Conservation (phyloP, 164 flowering plant species). For the Sedum album region DNA sequence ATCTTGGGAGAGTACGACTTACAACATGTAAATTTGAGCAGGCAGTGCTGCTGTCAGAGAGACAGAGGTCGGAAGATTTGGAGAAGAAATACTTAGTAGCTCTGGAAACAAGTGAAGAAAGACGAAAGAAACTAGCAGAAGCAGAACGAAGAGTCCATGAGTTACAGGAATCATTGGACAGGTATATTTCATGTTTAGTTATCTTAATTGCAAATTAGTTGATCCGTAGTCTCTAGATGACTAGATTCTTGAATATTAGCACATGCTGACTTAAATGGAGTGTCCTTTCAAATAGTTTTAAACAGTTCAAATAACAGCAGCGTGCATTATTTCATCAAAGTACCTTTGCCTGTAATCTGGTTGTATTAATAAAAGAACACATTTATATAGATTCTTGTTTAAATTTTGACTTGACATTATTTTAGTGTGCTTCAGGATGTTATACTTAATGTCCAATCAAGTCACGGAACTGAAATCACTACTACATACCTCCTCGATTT, state of each 20-base stretch:
- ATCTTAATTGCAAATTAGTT: neutral
- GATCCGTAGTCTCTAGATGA: neutral
- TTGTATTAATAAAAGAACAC: neutral
- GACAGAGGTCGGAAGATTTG: constrained; percentile 42
- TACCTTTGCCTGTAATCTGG: neutral
- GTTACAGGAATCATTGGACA: constrained; percentile 60
- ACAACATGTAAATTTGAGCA: constrained; percentile 15
- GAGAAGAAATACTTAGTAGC: constrained; percentile 44
- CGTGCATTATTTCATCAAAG: neutral
- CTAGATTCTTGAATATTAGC: neutral
- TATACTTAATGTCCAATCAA: constrained; percentile 21
- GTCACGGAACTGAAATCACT: constrained; percentile 59
- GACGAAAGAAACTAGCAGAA: constrained; percentile 52
- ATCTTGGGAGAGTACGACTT: neutral
- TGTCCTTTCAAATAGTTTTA: neutral
- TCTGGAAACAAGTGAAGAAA: constrained; percentile 43
- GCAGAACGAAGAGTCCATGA: constrained; percentile 58
- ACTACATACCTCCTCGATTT: constrained; percentile 32
- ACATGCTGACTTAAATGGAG: neutral
- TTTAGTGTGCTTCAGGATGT: constrained; percentile 72
- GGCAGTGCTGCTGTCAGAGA: constrained; percentile 48
- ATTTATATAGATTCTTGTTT: constrained; percentile 4
- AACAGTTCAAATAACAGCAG: neutral
- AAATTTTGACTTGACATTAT: constrained; percentile 29
- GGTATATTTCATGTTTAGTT: constrained; percentile 24